phyloP scores from a whole-genome alignment of 306 rosid species.

The Lablab purpureus region DNA sequence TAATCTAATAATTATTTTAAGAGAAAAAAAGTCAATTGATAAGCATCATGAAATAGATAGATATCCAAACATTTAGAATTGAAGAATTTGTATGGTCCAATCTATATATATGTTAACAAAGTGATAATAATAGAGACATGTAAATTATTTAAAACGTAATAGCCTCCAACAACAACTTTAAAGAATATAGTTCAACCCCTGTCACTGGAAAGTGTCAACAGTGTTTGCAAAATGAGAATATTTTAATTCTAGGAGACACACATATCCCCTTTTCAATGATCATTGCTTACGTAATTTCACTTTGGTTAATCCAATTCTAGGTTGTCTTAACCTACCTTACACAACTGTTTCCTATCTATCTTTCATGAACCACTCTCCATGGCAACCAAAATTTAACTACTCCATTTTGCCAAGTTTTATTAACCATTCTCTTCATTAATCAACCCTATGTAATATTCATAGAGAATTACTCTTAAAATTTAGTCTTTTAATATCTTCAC shows the following conservation, averaged over 20 bases:
- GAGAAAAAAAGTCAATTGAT: neutral
- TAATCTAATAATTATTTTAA: neutral
- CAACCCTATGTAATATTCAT: too few relatives aligned
- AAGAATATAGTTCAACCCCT: constrained; percentile 9
- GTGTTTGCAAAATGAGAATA: constrained; percentile 17
- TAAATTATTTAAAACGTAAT: neutral
- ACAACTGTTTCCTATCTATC: constrained; percentile 21
- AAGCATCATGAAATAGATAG: neutral
- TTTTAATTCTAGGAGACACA: constrained; percentile 12
- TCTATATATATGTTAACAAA: neutral
- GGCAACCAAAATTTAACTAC: constrained; percentile 41
- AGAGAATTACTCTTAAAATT: too few relatives aligned
- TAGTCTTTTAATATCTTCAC: too few relatives aligned
- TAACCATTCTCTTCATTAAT: neutral
- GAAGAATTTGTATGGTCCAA: neutral
- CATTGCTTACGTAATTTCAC: constrained; percentile 28
- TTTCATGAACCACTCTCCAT: constrained; percentile 11
- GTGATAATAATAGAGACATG: neutral
- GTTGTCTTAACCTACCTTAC: constrained; percentile 43
- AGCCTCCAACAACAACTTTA: neutral
- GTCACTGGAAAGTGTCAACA: neutral
- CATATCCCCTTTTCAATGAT: neutral
- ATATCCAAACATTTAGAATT: neutral
- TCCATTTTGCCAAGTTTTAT: neutral
- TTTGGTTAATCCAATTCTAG: constrained; percentile 35